Conservation (phyloP, 2,329 filamentous ascomycete genomes). For the Scedosporium boydii region DNA sequence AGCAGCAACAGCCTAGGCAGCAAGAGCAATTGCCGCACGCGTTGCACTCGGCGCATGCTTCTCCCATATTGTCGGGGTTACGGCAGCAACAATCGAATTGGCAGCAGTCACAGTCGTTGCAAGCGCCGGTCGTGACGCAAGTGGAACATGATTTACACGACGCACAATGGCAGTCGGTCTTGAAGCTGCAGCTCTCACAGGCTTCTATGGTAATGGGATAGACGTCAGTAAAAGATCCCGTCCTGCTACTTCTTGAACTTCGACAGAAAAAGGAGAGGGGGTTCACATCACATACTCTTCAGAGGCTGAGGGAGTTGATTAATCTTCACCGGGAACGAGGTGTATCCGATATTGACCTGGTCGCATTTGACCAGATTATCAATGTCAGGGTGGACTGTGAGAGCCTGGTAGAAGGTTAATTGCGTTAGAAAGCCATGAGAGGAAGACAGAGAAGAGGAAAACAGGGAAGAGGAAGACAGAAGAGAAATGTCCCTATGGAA, state of each 20-base stretch:
- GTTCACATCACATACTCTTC: neutral
- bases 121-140: neutral
- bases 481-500: neutral
- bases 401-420: neutral
- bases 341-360: neutral
- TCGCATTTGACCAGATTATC: neutral
- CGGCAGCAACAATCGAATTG: constrained; percentile 4
- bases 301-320: neutral
- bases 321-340: neutral
- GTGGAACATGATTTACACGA: neutral
- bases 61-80: neutral
- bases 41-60: neutral
- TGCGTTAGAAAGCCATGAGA: too few species aligned
- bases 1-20: neutral
- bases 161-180: neutral
- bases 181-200: neutral
- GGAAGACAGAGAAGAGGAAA: too few species aligned
- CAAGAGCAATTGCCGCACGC: constrained; percentile 1
- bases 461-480: neutral
- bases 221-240: neutral
- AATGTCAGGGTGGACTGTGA: neutral
- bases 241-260: neutral
- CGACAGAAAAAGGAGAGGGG: neutral
- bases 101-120: neutral
- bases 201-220: neutral